These are phyloP conservation scores for Dentipellis fragilis DNA, from an alignment of 768 basidiomycete genomes.

Conservation along the genomic window DNA sequence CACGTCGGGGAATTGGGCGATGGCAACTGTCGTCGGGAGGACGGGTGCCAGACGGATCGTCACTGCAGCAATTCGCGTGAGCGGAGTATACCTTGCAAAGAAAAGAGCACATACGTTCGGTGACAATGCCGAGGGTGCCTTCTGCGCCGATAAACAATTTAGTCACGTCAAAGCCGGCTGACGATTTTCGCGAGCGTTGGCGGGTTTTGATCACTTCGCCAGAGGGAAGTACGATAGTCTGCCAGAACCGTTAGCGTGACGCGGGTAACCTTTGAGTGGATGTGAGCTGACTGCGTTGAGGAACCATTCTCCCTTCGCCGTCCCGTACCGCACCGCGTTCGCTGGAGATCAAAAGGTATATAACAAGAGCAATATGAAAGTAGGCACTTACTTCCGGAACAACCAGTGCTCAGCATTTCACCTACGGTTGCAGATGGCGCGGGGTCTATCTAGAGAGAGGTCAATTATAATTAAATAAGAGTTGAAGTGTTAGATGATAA, in stretches of 20 bases:
- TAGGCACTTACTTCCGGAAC: conserved; percentile 58
- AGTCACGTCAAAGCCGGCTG: conserved; percentile 79
- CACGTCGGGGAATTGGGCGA: conserved; percentile 74
- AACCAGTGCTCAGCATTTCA: conserved; percentile 81
- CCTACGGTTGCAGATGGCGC: conserved; percentile 76
- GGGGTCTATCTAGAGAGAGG: conserved; percentile 42
- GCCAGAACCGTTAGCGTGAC: not conserved
- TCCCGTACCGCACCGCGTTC: conserved; percentile 80
- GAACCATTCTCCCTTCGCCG: conserved; percentile 87
- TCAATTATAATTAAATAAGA: not conserved
- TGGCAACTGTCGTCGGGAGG: conserved; percentile 73
- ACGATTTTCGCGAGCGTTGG: conserved; percentile 66
- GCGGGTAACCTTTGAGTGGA: not conserved
- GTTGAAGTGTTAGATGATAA: not conserved
- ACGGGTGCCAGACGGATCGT: conserved; percentile 77
- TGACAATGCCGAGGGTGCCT: conserved; percentile 79
- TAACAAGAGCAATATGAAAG: too few species aligned
- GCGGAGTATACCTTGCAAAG: not conserved
- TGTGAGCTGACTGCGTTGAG: conserved; percentile 54
- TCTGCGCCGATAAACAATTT: conserved; percentile 83
- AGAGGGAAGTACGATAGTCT: conserved; percentile 85
- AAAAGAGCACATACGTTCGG: conserved; percentile 45
- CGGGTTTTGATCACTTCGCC: conserved; percentile 91
- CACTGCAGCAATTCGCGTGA: conserved; percentile 27
- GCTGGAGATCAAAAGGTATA: conserved; percentile 27